These are phyloP conservation scores for Megacollybia platyphylla DNA, from an alignment of 1,284 basidiomycete genomes.

Conservation along the genomic window DNA sequence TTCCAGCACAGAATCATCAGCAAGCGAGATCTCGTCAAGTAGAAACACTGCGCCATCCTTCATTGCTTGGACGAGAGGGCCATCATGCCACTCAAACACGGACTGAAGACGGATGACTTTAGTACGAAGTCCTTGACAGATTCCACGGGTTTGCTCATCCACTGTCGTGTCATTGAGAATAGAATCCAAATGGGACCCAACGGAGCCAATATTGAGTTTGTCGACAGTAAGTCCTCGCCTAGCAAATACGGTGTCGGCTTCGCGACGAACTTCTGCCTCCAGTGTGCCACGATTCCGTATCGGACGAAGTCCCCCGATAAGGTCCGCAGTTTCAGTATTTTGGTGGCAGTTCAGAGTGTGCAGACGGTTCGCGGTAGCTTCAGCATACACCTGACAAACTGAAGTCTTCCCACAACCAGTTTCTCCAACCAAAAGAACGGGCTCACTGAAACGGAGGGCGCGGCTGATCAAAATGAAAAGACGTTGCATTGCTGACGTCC, in stretches of 20 bases:
- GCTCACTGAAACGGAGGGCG: conserved; percentile 85
- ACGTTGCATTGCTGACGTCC: conserved; percentile 90
- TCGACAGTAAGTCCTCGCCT: conserved; percentile 21
- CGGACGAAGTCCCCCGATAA: conserved; percentile 91
- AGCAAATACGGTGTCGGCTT: conserved; percentile 28
- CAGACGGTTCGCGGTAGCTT: conserved; percentile 51
- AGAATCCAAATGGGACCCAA: conserved; percentile 22
- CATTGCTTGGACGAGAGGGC: conserved; percentile 93
- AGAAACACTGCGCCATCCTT: conserved; percentile 75
- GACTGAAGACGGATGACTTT: conserved; percentile 43
- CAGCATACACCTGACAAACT: conserved; percentile 84
- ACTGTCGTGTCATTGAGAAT: background rate
- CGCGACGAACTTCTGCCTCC: conserved; percentile 31
- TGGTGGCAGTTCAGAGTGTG: conserved; percentile 91
- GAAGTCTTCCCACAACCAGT: conserved; percentile 98
- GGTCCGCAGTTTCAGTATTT: conserved; percentile 97
- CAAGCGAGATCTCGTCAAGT: conserved; percentile 95
- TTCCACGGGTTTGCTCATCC: background rate
- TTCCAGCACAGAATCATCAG: conserved; percentile 97
- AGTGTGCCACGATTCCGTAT: conserved; percentile 63
- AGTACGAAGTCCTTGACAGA: conserved; percentile 27
- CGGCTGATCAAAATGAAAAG: conserved; percentile 78
- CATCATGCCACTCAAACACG: conserved; percentile 95
- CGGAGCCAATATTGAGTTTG: conserved; percentile 18
- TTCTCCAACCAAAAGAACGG: conserved; percentile 95